Percentiles rank a stretch among this genome's conserved stretches.
Conservation (phyloP, 352 stramenopile genomes). For the Globisporangium radiosum region DNA sequence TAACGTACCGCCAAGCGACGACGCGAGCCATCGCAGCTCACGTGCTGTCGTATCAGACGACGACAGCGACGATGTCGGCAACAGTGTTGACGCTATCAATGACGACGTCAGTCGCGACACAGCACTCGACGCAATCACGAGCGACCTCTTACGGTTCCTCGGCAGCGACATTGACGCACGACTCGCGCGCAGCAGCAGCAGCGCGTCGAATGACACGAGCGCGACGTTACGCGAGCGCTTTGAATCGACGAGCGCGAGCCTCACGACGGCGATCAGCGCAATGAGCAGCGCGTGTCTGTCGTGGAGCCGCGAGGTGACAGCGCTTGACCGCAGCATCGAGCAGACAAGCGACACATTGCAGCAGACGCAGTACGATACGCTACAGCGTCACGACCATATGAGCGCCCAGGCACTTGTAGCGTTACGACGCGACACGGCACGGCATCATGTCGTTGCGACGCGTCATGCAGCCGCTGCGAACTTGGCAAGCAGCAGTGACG, state of each 20-base stretch:
- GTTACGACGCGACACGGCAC: background rate
- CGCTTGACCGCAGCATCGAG: constrained; percentile 15
- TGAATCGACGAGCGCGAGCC: background rate
- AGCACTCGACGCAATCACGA: constrained; percentile 6
- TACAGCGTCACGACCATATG: constrained; percentile 10
- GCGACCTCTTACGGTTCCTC: constrained; percentile 10
- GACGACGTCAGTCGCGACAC: background rate
- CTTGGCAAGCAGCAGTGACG: constrained; percentile 5
- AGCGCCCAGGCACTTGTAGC: constrained; percentile 11
- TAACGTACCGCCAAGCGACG: background rate
- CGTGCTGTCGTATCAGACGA: background rate
- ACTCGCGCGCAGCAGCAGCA: background rate
- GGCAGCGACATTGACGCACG: constrained; percentile 4
- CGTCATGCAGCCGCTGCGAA: constrained; percentile 17
- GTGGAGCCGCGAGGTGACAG: constrained; percentile 13
- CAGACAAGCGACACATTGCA: constrained; percentile 15
- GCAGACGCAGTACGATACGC: constrained; percentile 13
- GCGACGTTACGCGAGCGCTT: background rate
- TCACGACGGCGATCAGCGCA: constrained; percentile 11
- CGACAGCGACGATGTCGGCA: constrained; percentile 2
- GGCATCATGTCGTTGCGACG: constrained; percentile 19
- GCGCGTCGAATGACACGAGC: too few species aligned
- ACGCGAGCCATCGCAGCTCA: background rate
- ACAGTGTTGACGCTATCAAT: background rate
- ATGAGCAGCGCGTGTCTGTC: constrained; percentile 20